Evolutionary conservation across 257 asterid genomes (phyloP).

Genomic region (Rhazya stricta): DNA sequence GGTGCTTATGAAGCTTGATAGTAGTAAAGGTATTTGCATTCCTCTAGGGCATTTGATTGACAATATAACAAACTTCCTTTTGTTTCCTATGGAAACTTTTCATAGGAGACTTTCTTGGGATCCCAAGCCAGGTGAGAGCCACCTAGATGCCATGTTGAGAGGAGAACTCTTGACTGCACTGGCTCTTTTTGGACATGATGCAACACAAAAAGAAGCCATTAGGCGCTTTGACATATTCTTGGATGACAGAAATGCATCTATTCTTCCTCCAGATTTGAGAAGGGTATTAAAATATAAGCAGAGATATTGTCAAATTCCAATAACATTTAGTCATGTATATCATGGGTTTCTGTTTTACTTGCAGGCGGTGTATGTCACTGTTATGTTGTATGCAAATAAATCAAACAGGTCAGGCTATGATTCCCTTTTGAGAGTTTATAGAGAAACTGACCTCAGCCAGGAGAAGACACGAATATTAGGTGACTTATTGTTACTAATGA

Average conservation of each 20-base stretch:
- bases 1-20: background rate
- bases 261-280: constrained; percentile 95
- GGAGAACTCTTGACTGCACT: constrained; percentile 75
- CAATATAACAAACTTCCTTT: background rate
- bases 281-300: constrained; percentile 38
- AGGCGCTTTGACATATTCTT: constrained; percentile 62
- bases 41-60: background rate
- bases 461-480: constrained; percentile 88
- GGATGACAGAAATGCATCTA: constrained; percentile 60
- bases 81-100: constrained; percentile 19
- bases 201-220: constrained; percentile 63
- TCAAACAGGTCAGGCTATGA: constrained; percentile 74
- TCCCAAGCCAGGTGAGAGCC: constrained; percentile 88
- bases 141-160: constrained; percentile 89
- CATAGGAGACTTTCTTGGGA: constrained; percentile 96
- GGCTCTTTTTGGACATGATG: constrained; percentile 68
- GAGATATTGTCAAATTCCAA: background rate
- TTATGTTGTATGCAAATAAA: constrained; percentile 51
- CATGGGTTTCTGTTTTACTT: background rate
- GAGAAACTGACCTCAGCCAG: constrained; percentile 96
- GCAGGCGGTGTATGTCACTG: constrained; percentile 88
- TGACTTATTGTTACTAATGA: constrained; percentile 15
- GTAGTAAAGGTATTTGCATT: background rate
- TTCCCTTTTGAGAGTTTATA: constrained; percentile 64
- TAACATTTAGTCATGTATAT: background rate